phyloP scores from a whole-genome alignment of 345 rosid genomes.

The Corchorus olitorius region DNA sequence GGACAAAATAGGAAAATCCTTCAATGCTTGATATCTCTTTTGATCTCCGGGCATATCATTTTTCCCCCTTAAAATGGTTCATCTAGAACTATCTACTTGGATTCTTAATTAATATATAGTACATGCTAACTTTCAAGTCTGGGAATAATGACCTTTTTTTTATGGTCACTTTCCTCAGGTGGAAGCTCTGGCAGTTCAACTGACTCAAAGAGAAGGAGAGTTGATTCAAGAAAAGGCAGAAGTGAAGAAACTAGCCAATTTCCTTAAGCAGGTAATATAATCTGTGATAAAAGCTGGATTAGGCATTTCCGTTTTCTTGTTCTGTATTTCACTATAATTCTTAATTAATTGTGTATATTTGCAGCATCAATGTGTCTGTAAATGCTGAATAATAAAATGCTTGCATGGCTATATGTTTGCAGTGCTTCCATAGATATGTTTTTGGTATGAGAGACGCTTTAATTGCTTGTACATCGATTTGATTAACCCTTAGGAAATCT shows the following conservation, averaged over 20 bases:
- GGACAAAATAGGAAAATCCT: not conserved
- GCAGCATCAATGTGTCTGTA: not conserved
- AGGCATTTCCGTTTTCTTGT: not conserved
- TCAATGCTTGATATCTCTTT: not conserved
- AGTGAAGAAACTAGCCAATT: slow-evolving; percentile 91
- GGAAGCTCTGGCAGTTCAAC: slow-evolving; percentile 93
- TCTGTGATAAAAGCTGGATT: not conserved
- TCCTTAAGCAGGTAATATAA: slow-evolving; percentile 77
- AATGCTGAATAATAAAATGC: not conserved
- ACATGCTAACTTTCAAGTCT: slow-evolving; percentile 5
- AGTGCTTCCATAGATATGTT: not conserved
- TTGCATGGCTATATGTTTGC: not conserved
- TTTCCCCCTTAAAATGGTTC: not conserved
- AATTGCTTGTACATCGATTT: not conserved
- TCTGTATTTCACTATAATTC: not conserved
- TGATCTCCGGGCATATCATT: not conserved
- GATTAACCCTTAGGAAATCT: not conserved
- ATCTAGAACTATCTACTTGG: not conserved
- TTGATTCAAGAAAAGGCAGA: slow-evolving; percentile 87
- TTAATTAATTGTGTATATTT: not conserved
- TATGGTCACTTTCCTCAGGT: slow-evolving; percentile 61
- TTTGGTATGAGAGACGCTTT: not conserved
- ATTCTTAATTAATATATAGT: slow-evolving; percentile 15
- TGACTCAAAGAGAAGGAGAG: slow-evolving; percentile 97
- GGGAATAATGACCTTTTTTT: slow-evolving; percentile 13